phyloP scores from a whole-genome alignment of 179 eudicot genomes.

The Monotropa hypopitys region DNA sequence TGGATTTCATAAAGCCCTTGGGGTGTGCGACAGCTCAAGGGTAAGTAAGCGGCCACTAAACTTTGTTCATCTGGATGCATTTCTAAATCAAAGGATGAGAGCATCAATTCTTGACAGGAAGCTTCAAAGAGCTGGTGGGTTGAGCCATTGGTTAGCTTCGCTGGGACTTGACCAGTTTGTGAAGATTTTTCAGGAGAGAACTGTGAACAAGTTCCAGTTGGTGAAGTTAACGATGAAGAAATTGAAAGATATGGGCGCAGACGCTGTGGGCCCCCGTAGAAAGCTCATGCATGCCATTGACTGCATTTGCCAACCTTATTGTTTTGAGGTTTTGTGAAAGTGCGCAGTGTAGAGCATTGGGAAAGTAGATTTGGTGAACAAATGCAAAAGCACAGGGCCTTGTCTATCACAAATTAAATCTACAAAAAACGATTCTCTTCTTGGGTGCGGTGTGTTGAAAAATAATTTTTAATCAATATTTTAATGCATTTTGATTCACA shows the following conservation, averaged over 20 bases:
- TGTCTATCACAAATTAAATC: no score
- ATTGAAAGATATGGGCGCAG: conserved; percentile 86
- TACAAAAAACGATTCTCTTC: no score
- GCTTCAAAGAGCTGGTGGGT: conserved; percentile 71
- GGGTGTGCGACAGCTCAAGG: conserved; percentile 14
- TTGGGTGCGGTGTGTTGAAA: no score
- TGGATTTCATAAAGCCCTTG: conserved; percentile 4
- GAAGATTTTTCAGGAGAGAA: conserved; percentile 35
- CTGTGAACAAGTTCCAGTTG: conserved; percentile 49
- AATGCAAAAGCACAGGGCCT: background rate
- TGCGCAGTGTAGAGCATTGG: background rate
- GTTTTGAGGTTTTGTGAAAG: conserved; percentile 19
- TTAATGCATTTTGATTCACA: no score
- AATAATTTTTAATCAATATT: no score
- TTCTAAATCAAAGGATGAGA: conserved; percentile 43
- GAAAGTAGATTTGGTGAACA: background rate
- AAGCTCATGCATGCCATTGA: conserved; percentile 90
- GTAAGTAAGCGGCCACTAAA: conserved; percentile 7
- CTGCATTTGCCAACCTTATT: conserved; percentile 47
- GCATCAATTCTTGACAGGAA: conserved; percentile 58
- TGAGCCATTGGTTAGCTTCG: conserved; percentile 64
- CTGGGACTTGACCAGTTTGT: conserved; percentile 61
- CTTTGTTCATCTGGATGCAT: conserved; percentile 16
- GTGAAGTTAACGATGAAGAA: conserved; percentile 67
- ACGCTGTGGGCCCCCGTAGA: conserved; percentile 87